Evolutionary conservation across 768 basidiomycete genomes (phyloP), one percentile per base, ranked within the genome.

Genomic region (Agrocybe pediades): DNA sequence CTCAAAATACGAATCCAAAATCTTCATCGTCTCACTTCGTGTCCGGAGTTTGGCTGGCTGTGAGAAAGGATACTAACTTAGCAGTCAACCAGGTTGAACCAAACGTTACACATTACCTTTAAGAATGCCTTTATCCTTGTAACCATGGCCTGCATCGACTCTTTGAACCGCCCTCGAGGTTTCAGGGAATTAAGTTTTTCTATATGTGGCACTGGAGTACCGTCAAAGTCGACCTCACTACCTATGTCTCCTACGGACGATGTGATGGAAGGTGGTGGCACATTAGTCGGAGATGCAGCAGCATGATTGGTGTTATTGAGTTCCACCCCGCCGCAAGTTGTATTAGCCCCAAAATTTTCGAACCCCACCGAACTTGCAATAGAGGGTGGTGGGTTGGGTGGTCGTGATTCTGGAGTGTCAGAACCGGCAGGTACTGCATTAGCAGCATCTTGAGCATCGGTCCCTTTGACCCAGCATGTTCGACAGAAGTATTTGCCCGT

Each of bases 401-500:
- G n/a, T n/a, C n/a, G n/a, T n/a, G n/a, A n/a, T n/a, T n/a, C n/a
- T n/a, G n/a, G 26, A 7, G 27, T 1, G 7, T 25, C 50, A n/a
- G 23, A 13, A 9, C 9, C 24, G 1, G 27, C 24, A 26, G 25
- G 13, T 0, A 39, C 13, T n/a, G n/a, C 24, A 8, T 39, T 15
- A 3, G n/a, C 54, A 50, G 16, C 43, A 24, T 60, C 51, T 17
- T 49, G 51, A 3, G 53, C 53, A 44, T 60, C 59, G 17, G 36
- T 15, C 2, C 69, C 69, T 41, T 68, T 58, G 0, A 74, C 76
- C 54, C 61, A 57, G 53, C 79, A 81, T 1, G 55, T 58, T 1
- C 71, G 67, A 50, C 79, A 81, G 54, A 78, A 77, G 21, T 61
- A 65, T 26, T 71, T 74, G 0, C 69, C 75, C 0, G 43, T 46